Conservation (phyloP, 2,329 filamentous ascomycete species). For the Botrytis aclada region DNA sequence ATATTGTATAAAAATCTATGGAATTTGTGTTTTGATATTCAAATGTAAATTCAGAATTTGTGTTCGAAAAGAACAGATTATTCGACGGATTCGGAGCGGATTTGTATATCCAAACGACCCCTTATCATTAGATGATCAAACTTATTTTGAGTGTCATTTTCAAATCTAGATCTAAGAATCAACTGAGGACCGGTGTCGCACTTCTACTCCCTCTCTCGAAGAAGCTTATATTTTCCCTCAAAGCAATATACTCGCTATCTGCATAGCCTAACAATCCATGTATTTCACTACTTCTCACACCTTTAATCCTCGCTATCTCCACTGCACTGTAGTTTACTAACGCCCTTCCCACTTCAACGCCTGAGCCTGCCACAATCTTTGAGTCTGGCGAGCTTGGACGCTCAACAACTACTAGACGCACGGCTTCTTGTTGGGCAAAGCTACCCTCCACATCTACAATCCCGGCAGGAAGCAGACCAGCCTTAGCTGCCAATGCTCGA, state of each 20-base stretch:
- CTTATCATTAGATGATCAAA: not conserved
- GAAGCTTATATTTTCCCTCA: slow-evolving; percentile 83
- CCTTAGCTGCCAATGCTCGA: slow-evolving; percentile 75
- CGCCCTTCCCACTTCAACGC: slow-evolving; percentile 78
- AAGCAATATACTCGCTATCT: slow-evolving; percentile 89
- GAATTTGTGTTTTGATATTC: no score
- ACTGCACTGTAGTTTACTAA: slow-evolving; percentile 88
- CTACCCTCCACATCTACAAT: slow-evolving; percentile 83
- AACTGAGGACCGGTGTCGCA: slow-evolving; percentile 13
- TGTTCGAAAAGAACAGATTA: no score
- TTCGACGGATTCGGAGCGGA: no score
- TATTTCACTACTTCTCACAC: slow-evolving; percentile 79
- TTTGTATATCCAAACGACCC: no score
- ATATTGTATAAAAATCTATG: no score
- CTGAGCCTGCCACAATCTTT: slow-evolving; percentile 50
- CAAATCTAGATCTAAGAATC: not conserved
- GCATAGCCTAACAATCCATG: slow-evolving; percentile 79
- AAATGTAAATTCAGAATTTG: no score
- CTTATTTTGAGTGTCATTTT: not conserved
- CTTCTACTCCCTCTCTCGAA: slow-evolving; percentile 36
- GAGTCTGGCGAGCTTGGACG: slow-evolving; percentile 42
- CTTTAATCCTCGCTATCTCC: slow-evolving; percentile 82
- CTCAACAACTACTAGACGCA: slow-evolving; percentile 78
- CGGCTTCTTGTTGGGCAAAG: slow-evolving; percentile 90
- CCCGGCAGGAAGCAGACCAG: slow-evolving; percentile 85